Percentiles rank a stretch among this genome's conserved stretches.
phyloP scores from a whole-genome alignment of 495 filamentous ascomycete species.

The Aspergillus saccharolyticus region DNA sequence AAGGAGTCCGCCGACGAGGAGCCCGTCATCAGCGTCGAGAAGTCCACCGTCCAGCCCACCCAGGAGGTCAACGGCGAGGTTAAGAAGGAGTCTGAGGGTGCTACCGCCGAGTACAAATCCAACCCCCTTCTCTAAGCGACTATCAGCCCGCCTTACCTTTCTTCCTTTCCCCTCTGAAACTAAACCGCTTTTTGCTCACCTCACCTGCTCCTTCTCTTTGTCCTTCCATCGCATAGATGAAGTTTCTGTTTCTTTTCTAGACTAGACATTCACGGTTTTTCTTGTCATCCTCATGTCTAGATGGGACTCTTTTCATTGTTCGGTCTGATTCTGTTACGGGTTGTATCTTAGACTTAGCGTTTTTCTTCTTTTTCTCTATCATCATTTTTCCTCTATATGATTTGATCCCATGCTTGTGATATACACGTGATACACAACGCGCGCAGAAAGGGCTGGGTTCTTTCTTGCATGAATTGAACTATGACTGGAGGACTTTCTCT shows the following conservation, averaged over 20 bases:
- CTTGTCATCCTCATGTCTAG: slow-evolving; percentile 2
- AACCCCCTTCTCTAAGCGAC: slow-evolving; percentile 56
- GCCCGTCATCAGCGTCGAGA: slow-evolving; percentile 8
- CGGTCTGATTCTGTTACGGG: slow-evolving; percentile 2
- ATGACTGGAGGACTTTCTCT: not conserved
- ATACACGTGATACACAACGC: not conserved
- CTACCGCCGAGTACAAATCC: slow-evolving; percentile 53
- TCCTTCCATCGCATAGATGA: slow-evolving; percentile 2
- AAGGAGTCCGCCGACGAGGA: slow-evolving; percentile 51
- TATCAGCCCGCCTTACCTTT: not conserved
- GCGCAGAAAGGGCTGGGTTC: not conserved
- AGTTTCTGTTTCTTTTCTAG: slow-evolving; percentile 14
- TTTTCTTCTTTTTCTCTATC: slow-evolving; percentile 17
- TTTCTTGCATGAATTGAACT: not conserved
- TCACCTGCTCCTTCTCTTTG: no score
- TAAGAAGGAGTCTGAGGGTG: slow-evolving; percentile 9
- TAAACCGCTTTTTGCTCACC: no score
- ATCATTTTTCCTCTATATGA: slow-evolving; percentile 9
- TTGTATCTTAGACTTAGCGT: slow-evolving; percentile 23
- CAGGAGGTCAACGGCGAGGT: slow-evolving; percentile 19
- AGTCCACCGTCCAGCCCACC: slow-evolving; percentile 36
- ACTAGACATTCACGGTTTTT: slow-evolving; percentile 3
- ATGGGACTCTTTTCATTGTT: slow-evolving; percentile 7
- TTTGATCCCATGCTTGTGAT: not conserved
- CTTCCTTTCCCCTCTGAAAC: not conserved